These are phyloP conservation scores for Gastrodia elata DNA, from an alignment of 106 monocot genomes.

Conservation along the genomic window DNA sequence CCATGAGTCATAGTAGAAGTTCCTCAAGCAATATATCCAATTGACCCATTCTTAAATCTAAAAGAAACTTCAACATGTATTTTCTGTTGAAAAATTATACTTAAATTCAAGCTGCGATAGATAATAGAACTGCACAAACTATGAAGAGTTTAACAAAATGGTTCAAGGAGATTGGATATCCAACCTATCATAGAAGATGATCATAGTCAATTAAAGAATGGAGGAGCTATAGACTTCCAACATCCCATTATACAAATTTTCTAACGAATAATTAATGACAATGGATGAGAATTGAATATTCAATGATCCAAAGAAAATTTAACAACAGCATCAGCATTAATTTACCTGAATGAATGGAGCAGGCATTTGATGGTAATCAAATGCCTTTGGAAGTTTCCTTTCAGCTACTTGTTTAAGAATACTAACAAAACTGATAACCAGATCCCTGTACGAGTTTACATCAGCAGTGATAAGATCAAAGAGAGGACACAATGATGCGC, in stretches of 20 bases:
- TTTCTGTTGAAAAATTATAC: neutral
- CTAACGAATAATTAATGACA: neutral
- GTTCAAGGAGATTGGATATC: neutral
- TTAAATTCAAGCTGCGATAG: neutral
- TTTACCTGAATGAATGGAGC: constrained; percentile 98
- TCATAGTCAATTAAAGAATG: neutral
- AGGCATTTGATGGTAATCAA: constrained; percentile 98
- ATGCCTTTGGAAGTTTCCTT: constrained; percentile 80
- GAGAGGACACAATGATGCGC: constrained; percentile 90
- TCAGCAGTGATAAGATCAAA: constrained; percentile 84
- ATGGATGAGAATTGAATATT: neutral
- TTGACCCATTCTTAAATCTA: constrained; percentile 3
- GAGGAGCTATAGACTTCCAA: neutral
- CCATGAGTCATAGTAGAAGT: neutral
- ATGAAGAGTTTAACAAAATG: neutral
- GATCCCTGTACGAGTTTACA: constrained; percentile 82
- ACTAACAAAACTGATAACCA: constrained; percentile 85
- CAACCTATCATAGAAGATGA: neutral
- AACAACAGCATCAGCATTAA: constrained; percentile 5
- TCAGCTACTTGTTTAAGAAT: constrained; percentile 98
- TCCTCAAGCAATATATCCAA: neutral
- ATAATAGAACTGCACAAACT: neutral
- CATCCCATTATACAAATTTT: neutral
- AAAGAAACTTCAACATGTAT: neutral
- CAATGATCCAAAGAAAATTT: neutral